A percentile compares a stretch with the other conserved stretches of the same genome.
These are phyloP conservation scores for Naganishia liquefaciens DNA, from an alignment of 1,284 basidiomycete genomes.

Conservation along the genomic window DNA sequence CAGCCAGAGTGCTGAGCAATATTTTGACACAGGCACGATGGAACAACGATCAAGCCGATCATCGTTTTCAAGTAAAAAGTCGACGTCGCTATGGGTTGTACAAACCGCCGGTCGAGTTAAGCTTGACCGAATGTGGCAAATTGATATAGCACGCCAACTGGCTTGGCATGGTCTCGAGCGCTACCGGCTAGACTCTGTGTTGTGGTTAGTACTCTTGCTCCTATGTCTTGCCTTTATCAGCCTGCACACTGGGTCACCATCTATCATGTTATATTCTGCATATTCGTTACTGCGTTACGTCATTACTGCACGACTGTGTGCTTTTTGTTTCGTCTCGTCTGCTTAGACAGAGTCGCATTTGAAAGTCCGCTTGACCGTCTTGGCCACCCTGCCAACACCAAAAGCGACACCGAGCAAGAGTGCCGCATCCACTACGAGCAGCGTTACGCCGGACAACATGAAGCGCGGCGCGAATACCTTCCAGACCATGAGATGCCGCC, in stretches of 20 bases:
- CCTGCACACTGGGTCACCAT: not conserved
- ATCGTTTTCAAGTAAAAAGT: constrained; percentile 9
- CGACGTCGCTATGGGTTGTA: too few species aligned
- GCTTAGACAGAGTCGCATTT: constrained; percentile 42
- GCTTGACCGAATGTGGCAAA: too few species aligned
- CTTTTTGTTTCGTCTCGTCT: not conserved
- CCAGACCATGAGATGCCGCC: constrained; percentile 97
- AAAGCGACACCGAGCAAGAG: constrained; percentile 52
- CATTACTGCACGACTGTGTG: constrained; percentile 10
- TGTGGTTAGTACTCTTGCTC: too few species aligned
- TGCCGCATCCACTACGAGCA: constrained; percentile 56
- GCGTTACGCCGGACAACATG: constrained; percentile 66
- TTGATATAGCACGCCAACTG: too few species aligned
- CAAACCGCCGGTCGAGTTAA: too few species aligned
- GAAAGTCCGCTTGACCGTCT: constrained; percentile 53
- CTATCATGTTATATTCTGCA: not conserved
- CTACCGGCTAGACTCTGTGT: too few species aligned
- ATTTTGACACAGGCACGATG: constrained; percentile 10
- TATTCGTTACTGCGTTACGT: constrained; percentile 4
- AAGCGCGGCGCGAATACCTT: constrained; percentile 96
- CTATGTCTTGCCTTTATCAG: too few species aligned
- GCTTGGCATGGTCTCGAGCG: too few species aligned
- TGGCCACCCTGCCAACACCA: constrained; percentile 46
- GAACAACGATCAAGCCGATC: constrained; percentile 28
- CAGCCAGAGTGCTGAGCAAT: not conserved